A percentile compares a stretch with the other conserved stretches of the same genome.
phyloP scores from a whole-genome alignment of 805 yeast species.

The Saturnispora halmiae region DNA sequence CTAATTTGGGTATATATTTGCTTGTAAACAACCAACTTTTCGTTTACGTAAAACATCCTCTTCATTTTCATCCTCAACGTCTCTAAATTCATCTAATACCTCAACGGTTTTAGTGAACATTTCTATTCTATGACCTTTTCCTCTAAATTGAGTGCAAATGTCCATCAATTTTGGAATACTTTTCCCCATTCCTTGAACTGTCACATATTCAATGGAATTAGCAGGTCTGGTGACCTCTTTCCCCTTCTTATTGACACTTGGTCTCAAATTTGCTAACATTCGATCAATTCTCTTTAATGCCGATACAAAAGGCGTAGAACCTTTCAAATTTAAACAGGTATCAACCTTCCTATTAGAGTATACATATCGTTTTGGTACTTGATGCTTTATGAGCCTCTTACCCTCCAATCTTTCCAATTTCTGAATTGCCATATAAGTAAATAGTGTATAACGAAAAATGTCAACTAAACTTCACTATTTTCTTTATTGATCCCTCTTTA shows the following conservation, averaged over 20 bases:
- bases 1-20: constrained; percentile 27
- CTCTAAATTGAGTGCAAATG: constrained; percentile 51
- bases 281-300: constrained; percentile 58
- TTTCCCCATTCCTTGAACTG: constrained; percentile 68
- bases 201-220: constrained; percentile 32
- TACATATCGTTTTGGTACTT: constrained; percentile 38
- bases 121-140: constrained; percentile 45
- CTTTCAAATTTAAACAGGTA: constrained; percentile 48
- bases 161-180: constrained; percentile 57
- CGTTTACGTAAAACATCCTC: constrained; percentile 33
- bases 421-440: background rate
- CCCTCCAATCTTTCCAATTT: constrained; percentile 9
- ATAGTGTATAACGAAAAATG: background rate
- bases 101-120: constrained; percentile 54
- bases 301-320: constrained; percentile 62
- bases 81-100: constrained; percentile 62
- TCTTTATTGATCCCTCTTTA: background rate
- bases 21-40: constrained; percentile 40
- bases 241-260: constrained; percentile 36
- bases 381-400: constrained; percentile 43
- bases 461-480: background rate
- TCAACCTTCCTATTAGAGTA: constrained; percentile 32
- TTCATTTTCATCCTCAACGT: constrained; percentile 19
- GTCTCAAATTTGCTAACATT: constrained; percentile 30
- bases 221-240: constrained; percentile 19